Evolutionary conservation across 2,329 filamentous ascomycete species (phyloP), one percentile per base, ranked within the genome.

Genomic region (Xylariaceae sp.): DNA sequence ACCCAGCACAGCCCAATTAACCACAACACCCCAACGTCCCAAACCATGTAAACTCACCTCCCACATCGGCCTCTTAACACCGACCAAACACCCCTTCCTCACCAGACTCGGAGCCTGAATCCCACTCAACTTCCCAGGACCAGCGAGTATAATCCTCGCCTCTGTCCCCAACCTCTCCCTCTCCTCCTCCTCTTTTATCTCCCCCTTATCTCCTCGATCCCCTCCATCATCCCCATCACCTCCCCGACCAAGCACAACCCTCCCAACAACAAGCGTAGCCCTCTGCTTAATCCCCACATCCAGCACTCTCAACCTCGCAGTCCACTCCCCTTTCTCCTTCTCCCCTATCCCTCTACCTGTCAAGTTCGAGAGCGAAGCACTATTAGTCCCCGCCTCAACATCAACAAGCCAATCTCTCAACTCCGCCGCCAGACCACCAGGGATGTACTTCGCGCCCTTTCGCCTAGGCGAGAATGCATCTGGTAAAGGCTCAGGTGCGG

Each of bases 321-420:
- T 42, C 54, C 55, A 65, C n/a, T 60, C 60, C 7, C 47, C 49
- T 7, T 51, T 33, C 3, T 39, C 36, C 49, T 51, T 33, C 3
- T 39, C 36, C 49, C 18, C 42, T 48, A 18, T 49, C 46, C 41
- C 43, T 30, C 43, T 56, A 48, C 35, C 44, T 48, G 30, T 51
- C 43, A 31, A 30, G 42, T 19, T 22, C 17, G 41, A 31, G 22
- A 47, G 47, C 47, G 46, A 46, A 14, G 44, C 47, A 11, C 52
- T 54, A 18, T 59, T 58, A 14, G 54, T 54, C 14, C 58, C 61
- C 1, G 66, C 64, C 52, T 73, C 72, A 38, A 71, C 65, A 43
- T 71, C 70, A 36, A 75, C 66, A 31, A 75, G 66, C 73, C 73
- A 75, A 60, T 71, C 68, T 6, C 72, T 66, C 9, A 75, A 58